Evolutionary conservation across 2,329 filamentous ascomycete species (phyloP), one percentile per base, ranked within the genome.

Genomic region (Hirsutella rhossiliensis): DNA sequence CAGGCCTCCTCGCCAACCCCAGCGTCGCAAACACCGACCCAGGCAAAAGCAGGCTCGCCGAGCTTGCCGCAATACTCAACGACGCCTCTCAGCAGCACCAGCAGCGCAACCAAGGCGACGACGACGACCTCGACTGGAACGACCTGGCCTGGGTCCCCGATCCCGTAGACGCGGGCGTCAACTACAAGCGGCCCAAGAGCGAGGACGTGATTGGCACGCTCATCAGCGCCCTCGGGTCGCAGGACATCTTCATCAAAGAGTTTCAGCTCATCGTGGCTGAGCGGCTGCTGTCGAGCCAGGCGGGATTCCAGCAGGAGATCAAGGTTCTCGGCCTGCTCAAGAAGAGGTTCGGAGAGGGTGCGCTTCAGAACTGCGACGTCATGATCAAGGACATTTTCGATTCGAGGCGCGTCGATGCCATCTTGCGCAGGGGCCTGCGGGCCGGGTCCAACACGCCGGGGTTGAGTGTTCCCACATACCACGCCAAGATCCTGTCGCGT

Each of bases 381-480:
- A 98, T 98, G 92, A 76, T 98, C 45, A 86, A 84, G 50, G 92
- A 98, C 59, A 84, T 97, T 31, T 76, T 84, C 51, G 89, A 96
- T 56, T 94, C 88, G 2, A 73, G 75, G 48, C 75, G 78, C 37
- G 77, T 94, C 47, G 85, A 96, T 57, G 66, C 71, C 8, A 68
- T 74, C 12, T 78, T 95, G 40, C 70, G 78, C 37, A 73, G 71
- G 45, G 60, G 57, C 45, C 47, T 64, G 19, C 50, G 43, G 3
- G 44, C 40, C 31, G 34, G 45, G 3, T 1, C 27, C 13, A 44
- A 48, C 2, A 46, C 47, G 11, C 28, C 46, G 2, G 49, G 51
- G 42, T 40, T 48, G 20, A 52, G 48, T 12, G 45, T 45, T 11
- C 48, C 57, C 3, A 62, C 72, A 13, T 78, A 86, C 43, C 82